phyloP scores from a whole-genome alignment of 1,139 yeast species.

The Yamadazyma friedrichii region DNA sequence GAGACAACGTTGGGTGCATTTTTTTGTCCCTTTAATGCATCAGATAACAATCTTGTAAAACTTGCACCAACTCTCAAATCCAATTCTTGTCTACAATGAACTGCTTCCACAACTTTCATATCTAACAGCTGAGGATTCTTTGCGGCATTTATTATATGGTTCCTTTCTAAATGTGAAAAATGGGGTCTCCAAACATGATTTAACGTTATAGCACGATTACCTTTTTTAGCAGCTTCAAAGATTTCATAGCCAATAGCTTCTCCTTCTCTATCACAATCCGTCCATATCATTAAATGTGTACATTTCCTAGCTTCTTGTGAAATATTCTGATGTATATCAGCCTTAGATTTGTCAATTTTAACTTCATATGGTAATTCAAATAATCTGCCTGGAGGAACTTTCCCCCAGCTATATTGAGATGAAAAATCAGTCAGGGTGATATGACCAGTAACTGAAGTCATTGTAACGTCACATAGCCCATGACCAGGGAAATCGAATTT shows the following conservation, averaged over 20 bases:
- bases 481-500: conserved; percentile 55
- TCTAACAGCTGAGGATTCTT: conserved; percentile 62
- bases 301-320: conserved; percentile 60
- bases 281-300: conserved; percentile 84
- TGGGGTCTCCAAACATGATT: conserved; percentile 66
- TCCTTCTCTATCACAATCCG: conserved; percentile 98
- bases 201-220: conserved; percentile 48
- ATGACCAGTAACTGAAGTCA: conserved; percentile 94
- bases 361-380: conserved; percentile 64
- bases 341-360: conserved; percentile 27
- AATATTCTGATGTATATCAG: conserved; percentile 47
- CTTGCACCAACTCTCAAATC: conserved; percentile 90
- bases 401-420: conserved; percentile 64
- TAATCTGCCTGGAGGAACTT: conserved; percentile 61
- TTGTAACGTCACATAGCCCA: conserved; percentile 76
- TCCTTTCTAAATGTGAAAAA: conserved; percentile 82
- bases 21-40: conserved; percentile 34
- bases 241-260: conserved; percentile 93
- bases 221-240: conserved; percentile 59
- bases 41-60: conserved; percentile 76
- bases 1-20: conserved; percentile 41
- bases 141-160: conserved; percentile 77
- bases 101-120: conserved; percentile 76
- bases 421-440: conserved; percentile 67
- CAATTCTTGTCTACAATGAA: conserved; percentile 78